Evolutionary conservation across 1,284 basidiomycete genomes (phyloP), one percentile per base, ranked within the genome.

Genomic region (Malassezia dermatis): DNA sequence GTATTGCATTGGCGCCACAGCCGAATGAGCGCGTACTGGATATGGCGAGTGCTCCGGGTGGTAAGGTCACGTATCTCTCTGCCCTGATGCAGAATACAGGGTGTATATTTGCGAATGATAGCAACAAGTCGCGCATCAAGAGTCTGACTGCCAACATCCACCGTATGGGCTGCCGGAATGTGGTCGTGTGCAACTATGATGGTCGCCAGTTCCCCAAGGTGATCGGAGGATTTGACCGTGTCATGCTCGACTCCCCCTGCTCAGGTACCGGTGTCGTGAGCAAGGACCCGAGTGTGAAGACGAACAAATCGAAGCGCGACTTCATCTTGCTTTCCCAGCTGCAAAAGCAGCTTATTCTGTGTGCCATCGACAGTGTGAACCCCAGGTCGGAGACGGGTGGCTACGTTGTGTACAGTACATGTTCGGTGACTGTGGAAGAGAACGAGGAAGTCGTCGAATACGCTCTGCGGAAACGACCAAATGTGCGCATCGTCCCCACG

Each of bases 131-230:
- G 24, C 82, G 94, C 35, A 91, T 90, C 57, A 99, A 98, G 80
- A 89, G 88, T 78, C 80, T 99, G 55, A 90, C 87, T 7, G 94
- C 93, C 50, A 99, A 99, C 69, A 83, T 98, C 3, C 91, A 96
- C 74, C 84, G 94, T 19, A 80, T 99, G 65, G 94, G 94, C 1
- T 98, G 94, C 80, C 94, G 90, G 77, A 99, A 98, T 75, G 91
- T 98, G 45, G 85, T 95, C 8, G 84, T 98, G 31, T 96, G 90
- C 76, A 94, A 89, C 55, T 93, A 98, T 71, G 94, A 99, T 70
- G 94, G 91, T 4, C 80, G 94, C 57, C 87, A 96, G 76, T 99
- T 98, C 78, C 94, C 94, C n/a, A 95, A 93, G 76, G 91, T 99
- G 41, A 90, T 99, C 78, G 94, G 93, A 21, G 94, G 94, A 1